These are phyloP conservation scores for Hypoxylon intermedium DNA, from an alignment of 495 filamentous ascomycete species.

Conservation along the genomic window DNA sequence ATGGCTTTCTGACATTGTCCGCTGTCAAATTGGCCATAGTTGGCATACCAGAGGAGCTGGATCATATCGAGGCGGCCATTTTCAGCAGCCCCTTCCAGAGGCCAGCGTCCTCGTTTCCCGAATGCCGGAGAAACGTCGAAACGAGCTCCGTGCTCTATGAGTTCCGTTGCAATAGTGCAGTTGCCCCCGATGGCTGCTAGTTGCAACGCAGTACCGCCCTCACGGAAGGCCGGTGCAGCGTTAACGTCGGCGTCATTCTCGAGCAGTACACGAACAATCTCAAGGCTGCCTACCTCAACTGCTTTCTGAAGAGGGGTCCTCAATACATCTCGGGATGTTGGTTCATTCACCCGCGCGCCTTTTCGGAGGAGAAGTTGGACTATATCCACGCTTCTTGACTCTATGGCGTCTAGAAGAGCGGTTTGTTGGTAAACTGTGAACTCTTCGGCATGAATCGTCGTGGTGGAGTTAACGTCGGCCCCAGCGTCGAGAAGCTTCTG, in stretches of 20 bases:
- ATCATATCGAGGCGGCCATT: slow-evolving; percentile 56
- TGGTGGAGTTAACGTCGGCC: neutral
- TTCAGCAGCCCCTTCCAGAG: slow-evolving; percentile 53
- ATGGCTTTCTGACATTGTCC: slow-evolving; percentile 26
- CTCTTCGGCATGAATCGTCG: too few relatives aligned
- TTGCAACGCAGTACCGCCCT: slow-evolving; percentile 35
- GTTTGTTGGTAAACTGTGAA: too few relatives aligned
- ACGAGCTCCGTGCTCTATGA: slow-evolving; percentile 41
- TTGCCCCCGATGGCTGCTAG: slow-evolving; percentile 31
- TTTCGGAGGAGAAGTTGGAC: slow-evolving; percentile 41
- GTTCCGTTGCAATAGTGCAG: slow-evolving; percentile 24
- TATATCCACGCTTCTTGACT: slow-evolving; percentile 25
- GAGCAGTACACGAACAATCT: slow-evolving; percentile 25
- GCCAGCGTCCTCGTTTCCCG: slow-evolving; percentile 44
- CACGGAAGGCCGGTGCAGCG: slow-evolving; percentile 32
- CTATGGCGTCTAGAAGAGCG: slow-evolving; percentile 24
- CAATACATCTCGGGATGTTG: neutral
- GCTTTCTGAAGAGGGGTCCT: slow-evolving; percentile 41
- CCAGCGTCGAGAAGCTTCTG: slow-evolving; percentile 1
- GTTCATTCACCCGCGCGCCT: slow-evolving; percentile 41
- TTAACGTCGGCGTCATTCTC: slow-evolving; percentile 25
- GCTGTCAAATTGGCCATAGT: neutral
- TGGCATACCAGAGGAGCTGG: slow-evolving; percentile 47
- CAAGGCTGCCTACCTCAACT: slow-evolving; percentile 39
- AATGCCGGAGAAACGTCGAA: slow-evolving; percentile 25